Percentiles rank a stretch among this genome's conserved stretches.
phyloP scores from a whole-genome alignment of 208 protist species.

The Crithidia bombi region DNA sequence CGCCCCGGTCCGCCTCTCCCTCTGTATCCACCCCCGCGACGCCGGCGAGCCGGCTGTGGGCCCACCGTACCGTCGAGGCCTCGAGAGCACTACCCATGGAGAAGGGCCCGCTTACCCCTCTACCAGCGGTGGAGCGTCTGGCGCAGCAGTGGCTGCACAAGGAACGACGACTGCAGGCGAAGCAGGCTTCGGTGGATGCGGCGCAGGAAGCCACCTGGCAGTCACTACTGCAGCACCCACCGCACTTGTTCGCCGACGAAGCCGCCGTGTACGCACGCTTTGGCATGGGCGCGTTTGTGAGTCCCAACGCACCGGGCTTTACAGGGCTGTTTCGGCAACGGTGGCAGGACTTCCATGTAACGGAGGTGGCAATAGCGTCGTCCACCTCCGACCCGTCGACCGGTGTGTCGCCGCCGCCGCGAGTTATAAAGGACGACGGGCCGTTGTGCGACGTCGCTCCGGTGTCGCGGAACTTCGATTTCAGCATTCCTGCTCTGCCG shows the following conservation, averaged over 20 bases:
- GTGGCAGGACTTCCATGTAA: constrained; percentile 82
- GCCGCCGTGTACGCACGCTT: constrained; percentile 60
- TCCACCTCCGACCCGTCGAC: too few species aligned
- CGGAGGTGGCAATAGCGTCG: constrained; percentile 51
- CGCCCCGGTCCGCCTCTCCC: not conserved
- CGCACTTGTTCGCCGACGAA: constrained; percentile 58
- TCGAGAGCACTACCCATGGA: not conserved
- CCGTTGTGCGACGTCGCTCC: constrained; percentile 31
- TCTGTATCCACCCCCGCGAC: not conserved
- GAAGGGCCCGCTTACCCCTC: constrained; percentile 23
- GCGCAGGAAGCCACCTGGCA: constrained; percentile 17
- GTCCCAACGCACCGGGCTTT: constrained; percentile 45
- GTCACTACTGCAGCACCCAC: constrained; percentile 40
- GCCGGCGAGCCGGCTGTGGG: not conserved
- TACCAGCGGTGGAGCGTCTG: constrained; percentile 37
- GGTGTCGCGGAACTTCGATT: constrained; percentile 51
- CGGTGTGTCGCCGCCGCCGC: not conserved
- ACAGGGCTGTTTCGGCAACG: constrained; percentile 71
- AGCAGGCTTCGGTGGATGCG: constrained; percentile 11
- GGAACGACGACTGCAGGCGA: constrained; percentile 7
- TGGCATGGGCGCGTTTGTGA: constrained; percentile 75
- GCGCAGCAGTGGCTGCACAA: constrained; percentile 15
- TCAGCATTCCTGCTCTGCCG: constrained; percentile 60
- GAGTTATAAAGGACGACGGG: constrained; percentile 62
- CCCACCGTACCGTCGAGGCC: not conserved